Conservation (phyloP, 768 basidiomycete species). For the Hemileccinum impolitum region DNA sequence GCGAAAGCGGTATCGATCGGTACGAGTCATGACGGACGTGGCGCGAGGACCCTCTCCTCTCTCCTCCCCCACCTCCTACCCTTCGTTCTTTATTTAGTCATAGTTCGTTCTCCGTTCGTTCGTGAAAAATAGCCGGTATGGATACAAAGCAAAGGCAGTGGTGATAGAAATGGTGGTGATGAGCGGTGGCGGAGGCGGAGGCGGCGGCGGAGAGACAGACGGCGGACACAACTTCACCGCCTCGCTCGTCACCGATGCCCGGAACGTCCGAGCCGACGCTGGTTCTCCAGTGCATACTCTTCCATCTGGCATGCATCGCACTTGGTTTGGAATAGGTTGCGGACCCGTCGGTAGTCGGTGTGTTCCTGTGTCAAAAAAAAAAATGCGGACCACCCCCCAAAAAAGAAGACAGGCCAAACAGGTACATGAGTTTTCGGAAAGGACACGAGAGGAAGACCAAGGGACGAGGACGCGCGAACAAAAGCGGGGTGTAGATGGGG, state of each 20-base stretch:
- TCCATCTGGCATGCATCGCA: slow-evolving; percentile 55
- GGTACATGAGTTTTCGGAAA: slow-evolving; percentile 1
- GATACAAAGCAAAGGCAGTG: neutral
- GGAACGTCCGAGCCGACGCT: slow-evolving; percentile 23
- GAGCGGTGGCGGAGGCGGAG: slow-evolving; percentile 6
- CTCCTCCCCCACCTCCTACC: neutral
- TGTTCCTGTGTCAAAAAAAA: slow-evolving; percentile 28
- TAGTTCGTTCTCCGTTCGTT: no score
- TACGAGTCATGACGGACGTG: neutral
- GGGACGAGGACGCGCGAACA: neutral
- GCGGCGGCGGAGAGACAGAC: neutral
- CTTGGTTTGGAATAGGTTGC: slow-evolving; percentile 62
- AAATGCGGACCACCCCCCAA: no score
- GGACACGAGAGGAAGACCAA: no score
- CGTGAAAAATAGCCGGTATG: no score
- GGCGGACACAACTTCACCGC: neutral
- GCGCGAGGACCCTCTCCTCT: neutral
- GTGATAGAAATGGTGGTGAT: neutral
- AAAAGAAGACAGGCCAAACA: neutral
- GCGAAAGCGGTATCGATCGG: no score
- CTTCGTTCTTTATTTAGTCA: neutral
- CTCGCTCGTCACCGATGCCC: slow-evolving; percentile 12
- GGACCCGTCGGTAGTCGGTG: slow-evolving; percentile 51
- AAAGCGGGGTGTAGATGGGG: neutral
- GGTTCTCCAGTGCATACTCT: slow-evolving; percentile 33